Evolutionary conservation across 2,329 filamentous ascomycete genomes (phyloP).

Genomic region (Fusarium decemcellulare): DNA sequence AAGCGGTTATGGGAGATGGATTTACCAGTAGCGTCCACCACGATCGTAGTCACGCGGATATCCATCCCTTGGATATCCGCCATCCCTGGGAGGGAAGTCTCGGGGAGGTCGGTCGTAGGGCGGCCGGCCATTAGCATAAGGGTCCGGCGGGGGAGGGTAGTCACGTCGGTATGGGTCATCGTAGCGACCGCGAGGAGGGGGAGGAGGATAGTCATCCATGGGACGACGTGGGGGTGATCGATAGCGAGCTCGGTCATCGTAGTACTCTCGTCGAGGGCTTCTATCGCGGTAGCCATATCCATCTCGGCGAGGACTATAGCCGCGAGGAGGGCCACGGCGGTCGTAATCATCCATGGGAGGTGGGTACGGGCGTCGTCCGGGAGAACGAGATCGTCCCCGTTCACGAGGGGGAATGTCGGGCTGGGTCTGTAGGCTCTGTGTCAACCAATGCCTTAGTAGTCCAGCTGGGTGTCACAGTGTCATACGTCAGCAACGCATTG

Average conservation of each 20-base stretch:
- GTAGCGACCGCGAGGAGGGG: slow-evolving; percentile 77
- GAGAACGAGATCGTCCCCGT: slow-evolving; percentile 84
- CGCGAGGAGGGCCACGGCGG: slow-evolving; percentile 82
- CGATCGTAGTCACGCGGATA: slow-evolving; percentile 66
- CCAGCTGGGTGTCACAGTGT: slow-evolving; percentile 16
- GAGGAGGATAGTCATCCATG: slow-evolving; percentile 82
- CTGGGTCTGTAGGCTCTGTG: slow-evolving; percentile 72
- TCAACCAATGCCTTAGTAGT: slow-evolving; percentile 35
- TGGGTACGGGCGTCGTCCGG: slow-evolving; percentile 74
- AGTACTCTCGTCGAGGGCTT: slow-evolving; percentile 89
- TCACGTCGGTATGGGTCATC: slow-evolving; percentile 84
- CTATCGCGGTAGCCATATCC: slow-evolving; percentile 88
- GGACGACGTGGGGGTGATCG: slow-evolving; percentile 85
- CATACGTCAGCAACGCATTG: slow-evolving; percentile 87
- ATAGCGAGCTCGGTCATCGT: slow-evolving; percentile 85
- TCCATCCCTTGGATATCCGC: slow-evolving; percentile 57
- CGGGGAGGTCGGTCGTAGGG: slow-evolving; percentile 71
- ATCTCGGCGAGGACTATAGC: slow-evolving; percentile 85
- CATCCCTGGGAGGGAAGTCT: slow-evolving; percentile 63
- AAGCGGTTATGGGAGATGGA: slow-evolving; percentile 46
- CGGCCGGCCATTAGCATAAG: slow-evolving; percentile 70
- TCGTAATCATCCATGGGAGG: slow-evolving; percentile 85
- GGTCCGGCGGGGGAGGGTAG: slow-evolving; percentile 75
- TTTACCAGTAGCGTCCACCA: slow-evolving; percentile 66
- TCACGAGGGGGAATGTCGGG: slow-evolving; percentile 81